These are phyloP conservation scores for Iris macrosiphon DNA, from an alignment of 106 monocot species.

Conservation along the genomic window DNA sequence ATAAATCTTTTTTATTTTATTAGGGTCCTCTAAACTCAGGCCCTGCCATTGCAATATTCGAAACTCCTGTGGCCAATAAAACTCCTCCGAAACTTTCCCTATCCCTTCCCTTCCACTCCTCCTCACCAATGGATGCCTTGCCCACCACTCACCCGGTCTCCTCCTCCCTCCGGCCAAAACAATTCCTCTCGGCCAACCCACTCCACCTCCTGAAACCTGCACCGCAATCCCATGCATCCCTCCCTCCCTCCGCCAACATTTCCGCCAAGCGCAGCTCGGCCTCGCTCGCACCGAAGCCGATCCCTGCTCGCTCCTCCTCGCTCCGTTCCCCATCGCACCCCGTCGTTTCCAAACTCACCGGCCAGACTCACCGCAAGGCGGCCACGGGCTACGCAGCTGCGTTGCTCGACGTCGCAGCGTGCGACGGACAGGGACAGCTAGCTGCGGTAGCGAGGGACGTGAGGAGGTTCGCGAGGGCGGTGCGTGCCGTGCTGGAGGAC, in stretches of 20 bases:
- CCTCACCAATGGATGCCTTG: conserved; percentile 3
- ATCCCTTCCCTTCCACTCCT: neutral
- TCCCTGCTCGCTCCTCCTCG: neutral
- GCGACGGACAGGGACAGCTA: neutral
- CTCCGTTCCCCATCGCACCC: neutral
- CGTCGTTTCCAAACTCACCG: neutral
- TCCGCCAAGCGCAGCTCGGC: neutral
- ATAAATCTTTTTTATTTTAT: no score
- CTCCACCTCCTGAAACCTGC: no score
- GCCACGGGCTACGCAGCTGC: conserved; percentile 3
- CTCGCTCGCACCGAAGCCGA: neutral
- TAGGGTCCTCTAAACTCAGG: no score
- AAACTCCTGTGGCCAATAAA: no score
- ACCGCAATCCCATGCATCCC: no score
- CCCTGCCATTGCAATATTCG: no score
- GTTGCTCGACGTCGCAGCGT: neutral
- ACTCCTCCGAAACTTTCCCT: no score
- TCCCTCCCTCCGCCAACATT: neutral
- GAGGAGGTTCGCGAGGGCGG: neutral
- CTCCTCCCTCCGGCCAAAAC: no score
- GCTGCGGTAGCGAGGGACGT: neutral
- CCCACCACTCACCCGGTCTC: no score
- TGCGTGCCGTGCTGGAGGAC: neutral
- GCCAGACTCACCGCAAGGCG: neutral
- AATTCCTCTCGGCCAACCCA: no score